Conservation (phyloP, 805 yeast genomes). For the Sugiyamaella smithiae region DNA sequence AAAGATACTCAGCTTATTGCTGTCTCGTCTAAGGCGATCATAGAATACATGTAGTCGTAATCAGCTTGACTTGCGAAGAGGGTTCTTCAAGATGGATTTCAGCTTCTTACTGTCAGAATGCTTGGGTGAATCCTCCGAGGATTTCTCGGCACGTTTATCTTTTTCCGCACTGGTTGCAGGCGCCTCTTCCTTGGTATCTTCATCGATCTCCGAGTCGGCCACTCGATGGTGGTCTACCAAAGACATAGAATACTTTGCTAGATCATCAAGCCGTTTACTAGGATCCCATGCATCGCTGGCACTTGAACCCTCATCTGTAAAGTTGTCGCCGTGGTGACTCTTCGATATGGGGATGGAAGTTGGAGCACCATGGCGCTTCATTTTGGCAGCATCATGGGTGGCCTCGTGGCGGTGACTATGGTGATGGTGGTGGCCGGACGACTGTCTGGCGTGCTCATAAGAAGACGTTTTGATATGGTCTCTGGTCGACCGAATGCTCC, state of each 20-base stretch:
- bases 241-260: slow-evolving; percentile 15
- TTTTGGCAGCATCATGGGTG: neutral
- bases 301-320: slow-evolving; percentile 1
- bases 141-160: neutral
- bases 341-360: neutral
- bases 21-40: too few relatives aligned
- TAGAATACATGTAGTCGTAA: neutral
- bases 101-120: neutral
- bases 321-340: too few relatives aligned
- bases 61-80: slow-evolving; percentile 1
- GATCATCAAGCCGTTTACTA: slow-evolving; percentile 19
- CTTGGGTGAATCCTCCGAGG: too few relatives aligned
- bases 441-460: neutral
- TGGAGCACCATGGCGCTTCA: neutral
- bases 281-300: slow-evolving; percentile 20
- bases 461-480: neutral
- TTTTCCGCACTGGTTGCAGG: neutral
- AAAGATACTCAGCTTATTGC: too few relatives aligned
- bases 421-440: slow-evolving; percentile 4
- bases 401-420: neutral
- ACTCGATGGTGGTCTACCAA: slow-evolving; percentile 6
- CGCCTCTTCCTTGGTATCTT: neutral
- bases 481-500: neutral
- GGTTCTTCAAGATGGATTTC: slow-evolving; percentile 8
- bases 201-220: neutral